Evolutionary conservation across 139 green algal genomes (phyloP).

Genomic region (Spirogloea muscicola): DNA sequence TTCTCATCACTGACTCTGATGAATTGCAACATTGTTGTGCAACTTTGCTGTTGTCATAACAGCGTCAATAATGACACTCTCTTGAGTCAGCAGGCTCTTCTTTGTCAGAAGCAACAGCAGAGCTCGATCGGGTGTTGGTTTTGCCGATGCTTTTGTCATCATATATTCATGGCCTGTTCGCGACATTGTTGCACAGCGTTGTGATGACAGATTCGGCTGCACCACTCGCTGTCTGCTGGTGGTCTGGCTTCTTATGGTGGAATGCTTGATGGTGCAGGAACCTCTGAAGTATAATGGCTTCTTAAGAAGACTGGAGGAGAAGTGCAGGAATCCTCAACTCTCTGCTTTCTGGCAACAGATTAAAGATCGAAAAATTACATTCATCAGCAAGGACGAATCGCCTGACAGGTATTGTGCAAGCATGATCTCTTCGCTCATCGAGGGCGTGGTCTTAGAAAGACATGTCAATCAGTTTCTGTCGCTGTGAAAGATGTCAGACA

Average conservation of each 20-base stretch:
- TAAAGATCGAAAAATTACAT: neutral
- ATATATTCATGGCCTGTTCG: no score
- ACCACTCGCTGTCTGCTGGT: no score
- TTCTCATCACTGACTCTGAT: no score
- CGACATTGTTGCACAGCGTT: no score
- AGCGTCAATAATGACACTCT: neutral
- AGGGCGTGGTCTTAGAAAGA: no score
- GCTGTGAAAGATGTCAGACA: no score
- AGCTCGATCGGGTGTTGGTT: neutral
- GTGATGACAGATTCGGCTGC: no score
- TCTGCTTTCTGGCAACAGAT: constrained; percentile 5
- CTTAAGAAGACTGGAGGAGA: neutral
- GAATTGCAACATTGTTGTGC: neutral
- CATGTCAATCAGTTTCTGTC: no score
- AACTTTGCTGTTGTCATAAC: neutral
- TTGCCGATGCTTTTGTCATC: neutral
- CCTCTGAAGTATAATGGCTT: neutral
- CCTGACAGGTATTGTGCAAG: constrained; percentile 13
- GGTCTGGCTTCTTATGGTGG: neutral
- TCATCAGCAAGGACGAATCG: neutral
- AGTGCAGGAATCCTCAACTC: neutral
- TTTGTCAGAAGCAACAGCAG: neutral
- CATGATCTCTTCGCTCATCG: no score
- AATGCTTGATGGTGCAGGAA: neutral
- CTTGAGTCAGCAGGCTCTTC: neutral